Conservation (phyloP, 2,329 filamentous ascomycete species). For the Colletotrichum sp. region DNA sequence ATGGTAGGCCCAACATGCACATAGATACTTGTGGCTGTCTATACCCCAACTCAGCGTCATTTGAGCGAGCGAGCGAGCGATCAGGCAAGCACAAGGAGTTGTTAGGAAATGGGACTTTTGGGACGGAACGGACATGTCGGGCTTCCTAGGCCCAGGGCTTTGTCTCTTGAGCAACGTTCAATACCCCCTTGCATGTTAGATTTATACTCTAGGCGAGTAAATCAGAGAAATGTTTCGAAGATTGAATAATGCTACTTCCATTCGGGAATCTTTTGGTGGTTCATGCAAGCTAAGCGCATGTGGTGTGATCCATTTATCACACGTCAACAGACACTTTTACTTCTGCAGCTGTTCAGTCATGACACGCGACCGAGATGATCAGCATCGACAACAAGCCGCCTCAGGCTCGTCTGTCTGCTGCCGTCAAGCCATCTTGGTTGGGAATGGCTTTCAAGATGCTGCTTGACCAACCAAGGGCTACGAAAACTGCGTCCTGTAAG, state of each 20-base stretch:
- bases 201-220: background rate
- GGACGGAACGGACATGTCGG: background rate
- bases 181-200: constrained; percentile 20
- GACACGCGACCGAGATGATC: background rate
- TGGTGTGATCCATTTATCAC: background rate
- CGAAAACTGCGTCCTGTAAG: background rate
- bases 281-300: background rate
- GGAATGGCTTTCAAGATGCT: background rate
- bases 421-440: background rate
- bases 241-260: background rate
- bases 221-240: background rate
- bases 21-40: constrained; percentile 12
- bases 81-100: constrained; percentile 10
- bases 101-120: background rate
- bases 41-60: constrained; percentile 20
- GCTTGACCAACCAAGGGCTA: background rate
- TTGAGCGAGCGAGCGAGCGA: constrained; percentile 19
- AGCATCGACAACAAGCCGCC: background rate
- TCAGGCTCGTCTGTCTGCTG: background rate
- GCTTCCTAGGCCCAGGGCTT: background rate
- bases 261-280: background rate
- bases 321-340: background rate
- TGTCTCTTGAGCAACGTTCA: constrained; percentile 1
- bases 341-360: background rate
- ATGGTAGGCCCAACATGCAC: constrained; percentile 3